Base-by-base conservation (phyloP, 352 stramenopile genomes). In the Pythium apleroticum region DNA sequence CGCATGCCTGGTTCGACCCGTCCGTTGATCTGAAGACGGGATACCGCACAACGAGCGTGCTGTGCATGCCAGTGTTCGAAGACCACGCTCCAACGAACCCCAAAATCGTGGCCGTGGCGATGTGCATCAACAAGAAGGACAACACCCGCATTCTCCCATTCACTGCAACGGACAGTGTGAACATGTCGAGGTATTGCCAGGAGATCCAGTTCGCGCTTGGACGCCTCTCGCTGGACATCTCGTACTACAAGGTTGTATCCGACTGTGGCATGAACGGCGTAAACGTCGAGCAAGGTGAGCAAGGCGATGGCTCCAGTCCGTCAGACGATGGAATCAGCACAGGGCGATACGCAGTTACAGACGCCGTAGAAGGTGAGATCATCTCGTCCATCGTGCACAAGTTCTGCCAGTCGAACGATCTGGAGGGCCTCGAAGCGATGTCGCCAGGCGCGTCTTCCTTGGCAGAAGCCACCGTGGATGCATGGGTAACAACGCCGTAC, bases 111-210 rank as follows among this genome's bases (percentile, higher is more conserved):
- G 81, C 81, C 2, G 80, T 88, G 35, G 80, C 81, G 14, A 90
- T 97, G 80, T 93, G 91, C 57, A 95, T 97, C 66, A 97, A 98
- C 73, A 98, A 98, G 60, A 81, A 86, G 28, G 78, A 89, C 60
- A 76, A 81, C 14, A 57, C 69, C 4, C 83, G 88, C n/a, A 73
- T 94, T 15, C 80, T 92, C 4, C 70, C 80, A 3, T 90, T 94
- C 57, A 90, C 79, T 3, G 69, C 73, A 33, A 78, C 64, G 0
- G 82, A 91, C 64, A 75, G 74, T 43, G 68, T 74, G 14, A 74
- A 77, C 48, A 88, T 91, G 82, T 66, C 56, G 39, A 85, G 84
- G 48, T 86, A 80, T 52, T 82, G 74, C 45, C 73, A 72, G n/a
- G 81, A 91, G 57, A 77, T 91, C 28, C 81, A 91, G 33, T 88